Percentiles rank a stretch among this genome's conserved stretches.
These are phyloP conservation scores for Penicillium sp. DNA, from an alignment of 2,329 filamentous ascomycete genomes.

Conservation along the genomic window DNA sequence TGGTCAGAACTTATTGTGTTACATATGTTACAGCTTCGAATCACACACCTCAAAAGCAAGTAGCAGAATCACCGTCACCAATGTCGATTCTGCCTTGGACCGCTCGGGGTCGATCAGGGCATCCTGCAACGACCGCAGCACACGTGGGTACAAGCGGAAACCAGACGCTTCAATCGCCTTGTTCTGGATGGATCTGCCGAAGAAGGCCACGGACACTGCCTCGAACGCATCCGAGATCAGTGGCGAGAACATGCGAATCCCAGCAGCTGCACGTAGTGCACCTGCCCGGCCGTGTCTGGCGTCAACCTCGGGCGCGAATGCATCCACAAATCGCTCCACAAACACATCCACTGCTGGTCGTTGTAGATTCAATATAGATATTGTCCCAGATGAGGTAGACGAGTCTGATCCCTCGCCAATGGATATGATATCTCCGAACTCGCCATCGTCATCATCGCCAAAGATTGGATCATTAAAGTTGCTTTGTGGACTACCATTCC, in stretches of 20 bases:
- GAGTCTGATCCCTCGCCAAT: constrained; percentile 35
- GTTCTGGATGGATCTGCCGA: constrained; percentile 45
- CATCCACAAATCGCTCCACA: constrained; percentile 48
- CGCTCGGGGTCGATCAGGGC: constrained; percentile 45
- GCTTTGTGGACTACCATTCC: constrained; percentile 8
- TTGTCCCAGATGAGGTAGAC: constrained; percentile 28
- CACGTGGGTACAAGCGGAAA: constrained; percentile 42
- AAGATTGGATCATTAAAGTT: constrained; percentile 26
- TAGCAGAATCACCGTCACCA: constrained; percentile 47
- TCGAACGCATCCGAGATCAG: constrained; percentile 46
- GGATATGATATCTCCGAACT: constrained; percentile 27
- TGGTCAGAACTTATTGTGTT: constrained; percentile 14
- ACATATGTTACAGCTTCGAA: rapidly evolving
- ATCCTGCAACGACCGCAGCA: constrained; percentile 45
- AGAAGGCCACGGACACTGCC: constrained; percentile 47
- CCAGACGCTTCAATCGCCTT: constrained; percentile 43
- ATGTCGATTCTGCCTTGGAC: constrained; percentile 45
- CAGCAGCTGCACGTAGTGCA: constrained; percentile 45
- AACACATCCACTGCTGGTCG: constrained; percentile 43
- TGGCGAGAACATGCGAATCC: constrained; percentile 49
- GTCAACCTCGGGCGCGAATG: constrained; percentile 48
- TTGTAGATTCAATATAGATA: constrained; percentile 31
- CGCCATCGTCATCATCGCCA: constrained; percentile 25
- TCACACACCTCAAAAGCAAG: constrained; percentile 45
- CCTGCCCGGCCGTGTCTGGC: constrained; percentile 43